These are phyloP conservation scores for Rostrohypoxylon terebratum DNA, from an alignment of 495 filamentous ascomycete genomes.

Conservation along the genomic window DNA sequence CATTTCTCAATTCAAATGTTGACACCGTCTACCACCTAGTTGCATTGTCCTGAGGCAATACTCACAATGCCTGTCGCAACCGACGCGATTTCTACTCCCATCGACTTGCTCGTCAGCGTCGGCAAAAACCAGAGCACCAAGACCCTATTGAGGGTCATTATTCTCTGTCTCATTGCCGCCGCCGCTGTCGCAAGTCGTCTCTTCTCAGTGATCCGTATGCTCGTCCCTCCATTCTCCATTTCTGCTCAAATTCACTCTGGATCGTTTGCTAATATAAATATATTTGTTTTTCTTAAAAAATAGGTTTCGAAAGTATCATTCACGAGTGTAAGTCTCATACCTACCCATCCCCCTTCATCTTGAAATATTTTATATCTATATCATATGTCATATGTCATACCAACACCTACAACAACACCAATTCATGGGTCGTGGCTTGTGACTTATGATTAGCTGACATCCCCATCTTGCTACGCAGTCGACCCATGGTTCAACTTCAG, in stretches of 20 bases:
- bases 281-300: constrained; percentile 7
- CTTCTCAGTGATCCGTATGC: constrained; percentile 97
- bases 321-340: constrained; percentile 86
- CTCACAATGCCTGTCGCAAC: constrained; percentile 45
- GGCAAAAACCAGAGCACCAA: constrained; percentile 75
- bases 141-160: constrained; percentile 87
- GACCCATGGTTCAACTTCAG: constrained; percentile 99
- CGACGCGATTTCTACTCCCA: constrained; percentile 36
- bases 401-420: too few relatives aligned
- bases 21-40: constrained; percentile 43
- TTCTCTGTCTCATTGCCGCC: constrained; percentile 90
- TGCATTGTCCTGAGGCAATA: constrained; percentile 43
- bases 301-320: constrained; percentile 99
- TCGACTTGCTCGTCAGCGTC: constrained; percentile 56
- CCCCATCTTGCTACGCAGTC: constrained; percentile 67
- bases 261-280: constrained; percentile 55
- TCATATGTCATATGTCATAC: not conserved
- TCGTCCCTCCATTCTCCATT: constrained; percentile 12
- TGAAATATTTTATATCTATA: not conserved
- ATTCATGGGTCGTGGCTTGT: not conserved
- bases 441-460: constrained; percentile 30
- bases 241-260: not conserved
- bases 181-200: constrained; percentile 94
- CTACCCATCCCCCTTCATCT: constrained; percentile 15
- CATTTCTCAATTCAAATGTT: constrained; percentile 45